Base-by-base conservation (phyloP, 164 flowering plant species). In the Tinospora cordifolia region DNA sequence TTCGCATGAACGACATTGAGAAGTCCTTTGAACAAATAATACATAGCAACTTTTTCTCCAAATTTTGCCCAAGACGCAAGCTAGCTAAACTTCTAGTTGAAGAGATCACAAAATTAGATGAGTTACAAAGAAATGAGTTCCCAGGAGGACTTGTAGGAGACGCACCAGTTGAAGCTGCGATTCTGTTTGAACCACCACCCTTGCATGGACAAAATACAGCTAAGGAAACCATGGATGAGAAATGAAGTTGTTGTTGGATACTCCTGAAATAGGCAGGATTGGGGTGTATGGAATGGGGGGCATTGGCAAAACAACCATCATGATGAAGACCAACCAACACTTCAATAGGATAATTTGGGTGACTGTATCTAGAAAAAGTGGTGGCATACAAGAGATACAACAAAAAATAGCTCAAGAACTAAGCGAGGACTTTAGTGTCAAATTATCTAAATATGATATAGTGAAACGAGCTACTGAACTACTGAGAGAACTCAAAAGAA, bases 271-370 rank as follows among this genome's bases (percentile, higher is more conserved):
- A 3, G 13, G 46, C 22, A 74, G 15, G 40, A 74, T 74, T 25
- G 76, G 76, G n/a, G 40, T 74, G 8, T 63, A 68, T 62, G 75
- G 75, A 0, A 73, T 74, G 76, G 68, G 76, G 19, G 76, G 76
- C 0, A 40, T 74, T 15, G 76, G 76, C 1, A 74, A 74, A 19
- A 74, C 76, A 4, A 68, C 76, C 63, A 68, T 74, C 49, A 69
- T 69, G 68, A 74, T 13, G 54, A 47, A 68, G 13, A 49, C 70
- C 25, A 59, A 74, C 26, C 63, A 74, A 0, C n/a, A 36, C 38
- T 68, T 69, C 11, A 63, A 63, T 15, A 30, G 38, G 36, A 54
- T 74, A 11, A 62, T 67, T 14, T 73, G 75, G 75, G 71, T 73
- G 24, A 68, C 71, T 0, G 62, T 68, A 1, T 62, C 76, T 9